Evolutionary conservation across 192 early-diverging fungal genomes (phyloP), one percentile per base, ranked within the genome.

Genomic region (Linderina pennispora): DNA sequence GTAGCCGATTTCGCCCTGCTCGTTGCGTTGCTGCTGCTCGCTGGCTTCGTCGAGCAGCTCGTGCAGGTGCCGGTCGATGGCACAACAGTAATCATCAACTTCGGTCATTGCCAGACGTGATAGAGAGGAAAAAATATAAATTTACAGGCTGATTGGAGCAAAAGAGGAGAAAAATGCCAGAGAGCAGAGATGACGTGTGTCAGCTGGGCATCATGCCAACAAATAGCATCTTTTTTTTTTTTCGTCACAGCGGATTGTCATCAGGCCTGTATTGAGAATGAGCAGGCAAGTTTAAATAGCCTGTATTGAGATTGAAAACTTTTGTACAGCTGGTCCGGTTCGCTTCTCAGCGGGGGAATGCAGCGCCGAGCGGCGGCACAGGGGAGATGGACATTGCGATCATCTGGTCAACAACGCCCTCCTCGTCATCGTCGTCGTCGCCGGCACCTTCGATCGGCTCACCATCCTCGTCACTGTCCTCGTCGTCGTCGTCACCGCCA

Each of bases 401-500:
- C 44, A 69, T 62, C 25, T 69, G 58, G 6, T 55, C 51, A 10
- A 62, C 38, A 2, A 68, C 58, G 13, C 42, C 50, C 6, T 35
- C 48, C 9, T 46, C 59, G 14, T 62, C 60, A 6, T 79, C 74
- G 14, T 77, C 63, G 13, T 75, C 72, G n/a, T n/a, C n/a, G n/a
- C n/a, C n/a, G n/a, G n/a, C n/a, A 0, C 68, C 72, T 9, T 72
- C 68, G 2, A 68, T 69, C 15, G 44, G 41, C 1, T 80, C 74
- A 3, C 65, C 60, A 0, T 74, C 77, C 13, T 83, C 83, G 2
- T 80, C 81, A 3, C 70, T 73, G 0, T 56, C 62, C 11, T 77
- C 65, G 8, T 73, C 71, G 31, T 85, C 84, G 5, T 44, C 45
- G 2, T 80, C 83, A 1, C 69, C 77, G 4, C 74, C 78, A 3